phyloP scores from a whole-genome alignment of 176 grass and related monocot species.

The Phragmites australis region DNA sequence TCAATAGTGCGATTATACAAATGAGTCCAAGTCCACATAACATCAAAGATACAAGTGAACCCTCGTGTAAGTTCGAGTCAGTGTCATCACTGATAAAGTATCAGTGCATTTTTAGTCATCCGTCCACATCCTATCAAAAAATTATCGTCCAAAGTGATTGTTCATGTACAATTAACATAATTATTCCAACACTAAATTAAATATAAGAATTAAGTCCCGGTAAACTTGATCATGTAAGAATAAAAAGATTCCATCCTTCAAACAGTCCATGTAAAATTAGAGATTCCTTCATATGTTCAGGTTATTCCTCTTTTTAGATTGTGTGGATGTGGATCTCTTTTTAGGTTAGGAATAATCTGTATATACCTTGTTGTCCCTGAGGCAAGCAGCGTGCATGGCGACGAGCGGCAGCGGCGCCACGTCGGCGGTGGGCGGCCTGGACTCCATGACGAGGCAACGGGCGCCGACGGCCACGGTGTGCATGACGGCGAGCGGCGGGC shows the following conservation, averaged over 20 bases:
- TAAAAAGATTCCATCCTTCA: slow-evolving; percentile 30
- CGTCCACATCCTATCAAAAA: slow-evolving; percentile 41
- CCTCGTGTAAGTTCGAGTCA: neutral
- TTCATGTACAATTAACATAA: slow-evolving; percentile 35
- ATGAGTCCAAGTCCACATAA: slow-evolving; percentile 31
- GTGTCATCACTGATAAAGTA: slow-evolving; percentile 34
- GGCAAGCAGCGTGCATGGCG: slow-evolving; percentile 80
- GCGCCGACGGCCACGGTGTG: slow-evolving; percentile 69
- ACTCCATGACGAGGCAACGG: slow-evolving; percentile 91
- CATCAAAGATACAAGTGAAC: slow-evolving; percentile 23
- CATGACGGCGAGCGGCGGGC: slow-evolving; percentile 84
- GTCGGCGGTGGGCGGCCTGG: slow-evolving; percentile 50
- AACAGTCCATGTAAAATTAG: slow-evolving; percentile 43
- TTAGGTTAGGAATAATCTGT: slow-evolving; percentile 62
- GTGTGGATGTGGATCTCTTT: slow-evolving; percentile 29
- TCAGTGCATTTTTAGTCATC: slow-evolving; percentile 38
- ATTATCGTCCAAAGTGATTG: slow-evolving; percentile 35
- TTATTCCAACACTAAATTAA: slow-evolving; percentile 39
- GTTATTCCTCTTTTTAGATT: slow-evolving; percentile 19
- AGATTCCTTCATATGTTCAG: slow-evolving; percentile 30
- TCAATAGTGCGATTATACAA: slow-evolving; percentile 1
- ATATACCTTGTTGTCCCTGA: slow-evolving; percentile 98
- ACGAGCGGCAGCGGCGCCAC: slow-evolving; percentile 64
- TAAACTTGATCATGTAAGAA: slow-evolving; percentile 39
- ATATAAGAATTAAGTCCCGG: slow-evolving; percentile 17